Base-by-base conservation (phyloP, 2,329 filamentous ascomycete species). In the Penicillium brasilianum region DNA sequence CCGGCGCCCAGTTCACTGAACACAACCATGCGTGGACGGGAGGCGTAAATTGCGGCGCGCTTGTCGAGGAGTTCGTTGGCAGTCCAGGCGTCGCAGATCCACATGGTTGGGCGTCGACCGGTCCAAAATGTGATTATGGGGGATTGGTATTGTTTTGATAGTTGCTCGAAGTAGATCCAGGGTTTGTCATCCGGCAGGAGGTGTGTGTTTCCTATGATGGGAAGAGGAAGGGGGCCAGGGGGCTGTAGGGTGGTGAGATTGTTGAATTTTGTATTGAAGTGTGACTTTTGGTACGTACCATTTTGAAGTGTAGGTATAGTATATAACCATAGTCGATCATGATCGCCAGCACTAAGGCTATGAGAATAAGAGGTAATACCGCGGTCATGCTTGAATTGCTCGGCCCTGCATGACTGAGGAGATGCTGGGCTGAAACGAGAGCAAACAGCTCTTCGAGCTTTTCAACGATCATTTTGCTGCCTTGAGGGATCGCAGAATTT, bases 61-160 rank as follows among this genome's bases (percentile, higher is more conserved):
- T 75, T 76, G 55, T 76, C 72, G 28, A 75, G 62, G 32, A 75
- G 55, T 28, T 75, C 74, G 16, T 63, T 69, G 5, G 72, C 68
- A 3, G 64, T 59, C 68, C 69, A 73, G 10, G 73, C 71, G 48
- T 74, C 72, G 55, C 66, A 67, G n/a, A 68, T 67, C 67, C 67
- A 69, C 16, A 72, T 59, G 28, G 71, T 73, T 25, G 71, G 71
- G 41, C 65, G 69, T 13, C 70, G 73, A n/a, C 82, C 82, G 50
- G 85, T 83, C 84, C 84, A 86, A 66, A 84, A 81, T 0, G 84
- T 86, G 51, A 87, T 82, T 7, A 86, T 67, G 0, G 83, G 81
- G 0, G 80, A 76, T 5, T 81, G 72, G 44, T 62, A 60, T 55
- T 74, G 68, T 64, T 83, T 82, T 3, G 84, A 83, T 0, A 86